Conservation (phyloP, 2,329 filamentous ascomycete genomes). For the Aspergillus amoenus region DNA sequence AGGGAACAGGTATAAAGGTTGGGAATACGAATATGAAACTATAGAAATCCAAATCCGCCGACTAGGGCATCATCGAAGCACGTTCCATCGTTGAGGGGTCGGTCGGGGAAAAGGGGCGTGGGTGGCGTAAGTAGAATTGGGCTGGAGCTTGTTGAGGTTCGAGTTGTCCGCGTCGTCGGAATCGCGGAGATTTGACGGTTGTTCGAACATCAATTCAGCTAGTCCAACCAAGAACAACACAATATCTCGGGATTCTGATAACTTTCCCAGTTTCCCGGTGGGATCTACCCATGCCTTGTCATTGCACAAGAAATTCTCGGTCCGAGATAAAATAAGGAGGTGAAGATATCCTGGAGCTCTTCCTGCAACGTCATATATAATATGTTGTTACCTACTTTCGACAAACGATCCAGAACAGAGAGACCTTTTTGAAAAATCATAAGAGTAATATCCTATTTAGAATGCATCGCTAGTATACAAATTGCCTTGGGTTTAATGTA, state of each 20-base stretch:
- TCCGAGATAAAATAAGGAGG: neutral
- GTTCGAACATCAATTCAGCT: neutral
- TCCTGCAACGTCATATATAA: neutral
- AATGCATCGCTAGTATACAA: neutral
- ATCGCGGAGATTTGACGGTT: slow-evolving; percentile 1
- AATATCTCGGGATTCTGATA: neutral
- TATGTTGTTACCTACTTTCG: neutral
- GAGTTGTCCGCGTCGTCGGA: neutral
- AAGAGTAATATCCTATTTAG: neutral
- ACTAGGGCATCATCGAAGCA: slow-evolving; percentile 27
- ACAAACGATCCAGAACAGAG: neutral
- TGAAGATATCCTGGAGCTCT: neutral
- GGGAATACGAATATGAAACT: slow-evolving; percentile 10
- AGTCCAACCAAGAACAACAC: neutral
- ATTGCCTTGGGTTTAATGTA: neutral
- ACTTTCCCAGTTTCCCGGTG: neutral
- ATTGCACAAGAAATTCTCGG: neutral
- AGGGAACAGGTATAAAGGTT: neutral
- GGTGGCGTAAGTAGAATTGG: neutral
- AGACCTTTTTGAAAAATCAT: neutral
- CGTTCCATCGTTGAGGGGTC: slow-evolving; percentile 18
- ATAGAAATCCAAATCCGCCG: slow-evolving; percentile 13
- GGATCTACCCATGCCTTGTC: neutral
- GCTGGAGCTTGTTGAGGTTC: neutral
- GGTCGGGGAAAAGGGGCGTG: neutral